These are phyloP conservation scores for Populus hybrid DNA, from an alignment of 441 rosid genomes.

Conservation along the genomic window DNA sequence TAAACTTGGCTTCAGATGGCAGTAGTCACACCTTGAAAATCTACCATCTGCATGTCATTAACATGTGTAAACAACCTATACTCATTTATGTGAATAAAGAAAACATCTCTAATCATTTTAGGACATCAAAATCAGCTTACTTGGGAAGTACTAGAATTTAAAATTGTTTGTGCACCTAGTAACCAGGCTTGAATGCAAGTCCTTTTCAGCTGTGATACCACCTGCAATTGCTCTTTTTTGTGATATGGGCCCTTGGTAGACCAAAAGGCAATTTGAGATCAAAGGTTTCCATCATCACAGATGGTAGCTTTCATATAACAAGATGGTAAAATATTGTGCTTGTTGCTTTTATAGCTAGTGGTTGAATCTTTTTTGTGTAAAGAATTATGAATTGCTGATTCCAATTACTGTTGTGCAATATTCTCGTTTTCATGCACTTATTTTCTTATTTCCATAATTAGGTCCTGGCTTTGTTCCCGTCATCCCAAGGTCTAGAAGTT, in stretches of 20 bases:
- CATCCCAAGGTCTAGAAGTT: constrained; percentile 81
- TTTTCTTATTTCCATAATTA: constrained; percentile 18
- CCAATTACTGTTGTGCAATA: background rate
- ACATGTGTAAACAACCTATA: background rate
- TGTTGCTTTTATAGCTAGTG: background rate
- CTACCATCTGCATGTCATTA: background rate
- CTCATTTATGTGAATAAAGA: background rate
- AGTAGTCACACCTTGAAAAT: background rate
- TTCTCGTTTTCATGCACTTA: constrained; percentile 1
- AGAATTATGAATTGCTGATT: background rate
- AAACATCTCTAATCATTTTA: background rate
- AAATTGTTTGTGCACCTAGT: background rate
- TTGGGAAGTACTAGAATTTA: background rate
- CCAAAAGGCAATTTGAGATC: background rate
- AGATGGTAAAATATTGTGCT: background rate
- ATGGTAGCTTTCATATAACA: background rate
- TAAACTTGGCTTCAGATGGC: background rate
- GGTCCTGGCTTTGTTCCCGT: constrained; percentile 81
- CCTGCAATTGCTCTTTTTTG: background rate
- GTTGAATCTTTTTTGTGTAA: background rate
- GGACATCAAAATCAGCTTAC: background rate
- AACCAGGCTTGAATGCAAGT: background rate
- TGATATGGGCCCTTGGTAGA: background rate
- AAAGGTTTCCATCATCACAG: background rate
- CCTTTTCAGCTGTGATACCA: background rate